These are phyloP conservation scores for Hygrocybe punicea DNA, from an alignment of 768 basidiomycete species.

Conservation along the genomic window DNA sequence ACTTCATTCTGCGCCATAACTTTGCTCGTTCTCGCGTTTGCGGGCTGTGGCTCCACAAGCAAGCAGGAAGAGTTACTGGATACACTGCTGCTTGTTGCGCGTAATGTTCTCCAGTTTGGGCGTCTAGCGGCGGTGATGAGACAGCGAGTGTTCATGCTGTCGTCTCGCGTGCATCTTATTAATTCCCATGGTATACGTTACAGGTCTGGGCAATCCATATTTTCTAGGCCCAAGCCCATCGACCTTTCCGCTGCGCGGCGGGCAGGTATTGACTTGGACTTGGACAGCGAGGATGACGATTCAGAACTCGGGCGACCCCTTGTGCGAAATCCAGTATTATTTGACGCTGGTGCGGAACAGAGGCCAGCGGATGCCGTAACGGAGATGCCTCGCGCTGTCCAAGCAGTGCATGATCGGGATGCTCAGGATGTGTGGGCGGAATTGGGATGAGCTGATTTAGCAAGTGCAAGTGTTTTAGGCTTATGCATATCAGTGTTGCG, in stretches of 20 bases:
- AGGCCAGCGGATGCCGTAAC: constrained; percentile 36
- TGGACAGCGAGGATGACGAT: constrained; percentile 65
- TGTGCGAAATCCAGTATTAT: constrained; percentile 57
- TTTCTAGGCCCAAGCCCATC: constrained; percentile 81
- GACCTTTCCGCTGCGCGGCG: constrained; percentile 71
- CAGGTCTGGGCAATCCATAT: constrained; percentile 87
- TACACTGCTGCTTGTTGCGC: constrained; percentile 84
- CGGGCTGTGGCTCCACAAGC: constrained; percentile 76
- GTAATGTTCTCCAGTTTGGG: constrained; percentile 91
- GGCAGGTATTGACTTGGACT: constrained; percentile 64
- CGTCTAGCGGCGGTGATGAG: constrained; percentile 90
- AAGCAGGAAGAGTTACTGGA: constrained; percentile 95
- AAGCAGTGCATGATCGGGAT: constrained; percentile 56
- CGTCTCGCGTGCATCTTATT: neutral
- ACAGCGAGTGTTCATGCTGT: constrained; percentile 56
- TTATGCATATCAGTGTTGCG: no score
- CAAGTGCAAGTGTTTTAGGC: no score
- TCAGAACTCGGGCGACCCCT: constrained; percentile 58
- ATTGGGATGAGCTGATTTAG: constrained; percentile 40
- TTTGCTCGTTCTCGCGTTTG: constrained; percentile 80
- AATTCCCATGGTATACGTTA: neutral
- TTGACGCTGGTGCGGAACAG: constrained; percentile 52
- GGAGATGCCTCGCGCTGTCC: constrained; percentile 59
- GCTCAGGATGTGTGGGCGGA: constrained; percentile 71
- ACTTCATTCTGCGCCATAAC: constrained; percentile 90